Base-by-base conservation (phyloP, 139 green algal species). In the Ostreobium quekettii region DNA sequence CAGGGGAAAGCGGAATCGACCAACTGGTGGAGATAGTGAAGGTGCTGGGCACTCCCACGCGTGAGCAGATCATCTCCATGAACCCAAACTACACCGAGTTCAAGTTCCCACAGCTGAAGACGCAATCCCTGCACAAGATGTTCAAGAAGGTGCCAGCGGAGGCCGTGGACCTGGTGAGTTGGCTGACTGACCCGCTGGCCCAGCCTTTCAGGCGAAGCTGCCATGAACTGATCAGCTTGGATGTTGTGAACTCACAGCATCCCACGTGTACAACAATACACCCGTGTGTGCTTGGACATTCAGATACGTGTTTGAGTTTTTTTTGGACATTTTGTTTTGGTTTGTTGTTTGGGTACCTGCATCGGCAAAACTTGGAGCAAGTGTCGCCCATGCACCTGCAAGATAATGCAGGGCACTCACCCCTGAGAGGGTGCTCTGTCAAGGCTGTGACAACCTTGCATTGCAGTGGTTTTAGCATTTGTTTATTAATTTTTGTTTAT, bases 1-100 rank as follows among this genome's bases (percentile, higher is more conserved):
- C 82, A 22, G 91, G 91, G 4, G 93, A 99, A 80, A 91, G 73
- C 59, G 93, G 95, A 2, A 90, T 99, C 64, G 95, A 99, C 79
- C 95, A 99, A 86, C 83, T 99, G 61, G 95, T 98, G 70, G 93
- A 99, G 82, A 99, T 99, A 84, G 97, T 99, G 76, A 99, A 99
- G 85, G 90, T 90, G 61, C 35, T 75, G 48, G 64, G 49, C 11
- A 70, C 36, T 26, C 68, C 67, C 30, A 70, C 47, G 36, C 53
- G 39, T 11, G 91, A 97, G 78, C 90, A 99, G 78, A 98, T 99
- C 78, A 83, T 92, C 61, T 81, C 83, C 38, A 99, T 99, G 95
- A 98, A 99, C 86, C 94, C 93, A 71, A 97, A 98, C 83, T 99
- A 99, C 83, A 98, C 92, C 15, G 93, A 99, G 82, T 96, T 98